phyloP scores from a whole-genome alignment of 2,329 filamentous ascomycete genomes.

The Botryosphaeria dothidea region DNA sequence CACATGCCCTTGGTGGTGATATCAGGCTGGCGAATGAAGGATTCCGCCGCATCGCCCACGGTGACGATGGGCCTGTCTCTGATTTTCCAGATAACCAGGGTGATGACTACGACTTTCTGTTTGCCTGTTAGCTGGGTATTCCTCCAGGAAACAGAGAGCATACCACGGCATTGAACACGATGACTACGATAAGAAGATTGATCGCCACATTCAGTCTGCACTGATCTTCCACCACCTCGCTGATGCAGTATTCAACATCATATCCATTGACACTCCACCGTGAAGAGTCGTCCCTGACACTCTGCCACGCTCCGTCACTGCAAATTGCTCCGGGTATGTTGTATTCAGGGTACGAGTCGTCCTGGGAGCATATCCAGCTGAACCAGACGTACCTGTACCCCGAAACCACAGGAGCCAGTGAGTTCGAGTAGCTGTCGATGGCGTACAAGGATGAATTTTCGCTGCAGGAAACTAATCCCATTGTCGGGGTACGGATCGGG shows the following conservation, averaged over 20 bases:
- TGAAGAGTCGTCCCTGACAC: neutral
- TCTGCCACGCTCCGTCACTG: slow-evolving; percentile 4
- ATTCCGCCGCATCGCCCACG: slow-evolving; percentile 27
- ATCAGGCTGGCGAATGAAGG: slow-evolving; percentile 24
- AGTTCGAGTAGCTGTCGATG: neutral
- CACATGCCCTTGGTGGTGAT: neutral
- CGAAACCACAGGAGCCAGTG: neutral
- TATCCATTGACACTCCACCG: neutral
- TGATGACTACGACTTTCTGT: neutral
- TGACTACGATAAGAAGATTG: neutral
- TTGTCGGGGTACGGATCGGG: neutral
- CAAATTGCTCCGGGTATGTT: slow-evolving; percentile 15
- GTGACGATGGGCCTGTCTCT: slow-evolving; percentile 23
- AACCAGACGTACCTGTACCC: neutral
- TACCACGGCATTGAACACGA: neutral
- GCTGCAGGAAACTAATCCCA: neutral
- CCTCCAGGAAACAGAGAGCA: neutral
- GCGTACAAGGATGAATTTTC: neutral
- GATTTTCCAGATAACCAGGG: neutral
- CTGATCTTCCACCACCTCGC: neutral
- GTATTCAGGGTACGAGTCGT: neutral
- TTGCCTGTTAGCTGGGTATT: neutral
- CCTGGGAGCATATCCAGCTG: slow-evolving; percentile 20
- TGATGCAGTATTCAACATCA: slow-evolving; percentile 7
- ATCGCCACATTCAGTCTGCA: neutral